Evolutionary conservation across 169 alveolate genomes (phyloP), one percentile per base, ranked within the genome.

Genomic region (Babesia ovata): DNA sequence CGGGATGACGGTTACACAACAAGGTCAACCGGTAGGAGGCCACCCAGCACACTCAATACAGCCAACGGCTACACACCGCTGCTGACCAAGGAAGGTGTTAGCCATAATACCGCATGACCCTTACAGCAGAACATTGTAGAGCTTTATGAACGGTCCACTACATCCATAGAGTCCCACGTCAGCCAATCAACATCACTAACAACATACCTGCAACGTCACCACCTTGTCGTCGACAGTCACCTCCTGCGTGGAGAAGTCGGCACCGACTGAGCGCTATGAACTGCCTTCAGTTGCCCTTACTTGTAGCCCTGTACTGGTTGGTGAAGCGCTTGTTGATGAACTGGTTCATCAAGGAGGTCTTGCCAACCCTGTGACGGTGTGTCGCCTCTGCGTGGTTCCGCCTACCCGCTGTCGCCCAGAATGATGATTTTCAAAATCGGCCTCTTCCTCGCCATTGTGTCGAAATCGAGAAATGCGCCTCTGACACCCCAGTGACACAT

Each of bases 351-450:
- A 98, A 88, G 28, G 99, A 98, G 33, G 99, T 97, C 82, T 97
- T 97, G 56, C 99, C 99, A 42, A 97, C 99, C 76, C 99, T 96
- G 93, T 42, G 72, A 66, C 61, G 67, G 49, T 36, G 24, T 39
- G 44, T 63, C 57, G 29, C 39, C 48, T 29, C 24, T 16, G 24
- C 57, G 52, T 22, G 54, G 46, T 52, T 28, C 22, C 57, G 29
- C 75, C 21, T 83, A 95, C 98, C 99, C 99, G 91, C 99, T 96
- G 88, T 97, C 99, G 29, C 99, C 99, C 67, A 97, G 94, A 71
- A 97, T 95, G 84, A 97, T 95, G 57, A 96, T 97, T 92, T 97
- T 97, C 63, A 96, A 91, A 50, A 96, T 92, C 59, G 96, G 92
- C 85, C 95, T 92, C 76, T 93, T 92, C 86, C 89, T 61, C 52